These are phyloP conservation scores for Beauveria asiatica DNA, from an alignment of 2,329 filamentous ascomycete species.

Conservation along the genomic window DNA sequence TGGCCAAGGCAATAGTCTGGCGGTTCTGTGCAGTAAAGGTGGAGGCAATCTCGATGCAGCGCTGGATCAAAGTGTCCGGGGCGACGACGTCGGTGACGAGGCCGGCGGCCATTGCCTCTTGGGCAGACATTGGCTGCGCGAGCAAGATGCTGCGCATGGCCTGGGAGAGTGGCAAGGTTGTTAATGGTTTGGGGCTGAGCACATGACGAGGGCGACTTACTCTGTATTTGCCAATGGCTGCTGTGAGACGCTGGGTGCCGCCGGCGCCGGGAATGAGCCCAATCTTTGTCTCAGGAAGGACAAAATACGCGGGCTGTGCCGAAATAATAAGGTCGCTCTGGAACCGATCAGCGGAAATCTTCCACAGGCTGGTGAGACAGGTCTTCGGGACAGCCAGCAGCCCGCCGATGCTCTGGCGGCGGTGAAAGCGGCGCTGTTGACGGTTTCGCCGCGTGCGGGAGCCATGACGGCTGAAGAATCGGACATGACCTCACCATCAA, in stretches of 20 bases:
- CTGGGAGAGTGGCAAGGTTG: not conserved
- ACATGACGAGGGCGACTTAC: conserved; percentile 9
- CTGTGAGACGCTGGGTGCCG: conserved; percentile 19
- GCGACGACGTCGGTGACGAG: not conserved
- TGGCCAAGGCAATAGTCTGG: conserved; percentile 3
- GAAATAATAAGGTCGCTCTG: conserved; percentile 20
- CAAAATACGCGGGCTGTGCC: conserved; percentile 16
- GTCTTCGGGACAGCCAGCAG: no score
- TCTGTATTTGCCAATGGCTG: conserved; percentile 18
- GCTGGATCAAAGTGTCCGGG: not conserved
- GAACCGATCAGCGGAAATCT: not conserved
- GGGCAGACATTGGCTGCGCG: conserved; percentile 2
- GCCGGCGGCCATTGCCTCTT: not conserved
- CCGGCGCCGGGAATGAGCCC: conserved; percentile 20
- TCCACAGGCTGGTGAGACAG: not conserved
- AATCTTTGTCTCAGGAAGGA: conserved; percentile 20
- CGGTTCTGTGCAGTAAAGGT: not conserved
- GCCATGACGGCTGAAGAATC: not conserved
- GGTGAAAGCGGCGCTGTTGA: no score
- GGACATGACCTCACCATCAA: conserved; percentile 24
- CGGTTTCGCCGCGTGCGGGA: no score
- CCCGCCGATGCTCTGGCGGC: no score
- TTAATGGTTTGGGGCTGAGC: not conserved
- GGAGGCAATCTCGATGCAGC: not conserved
- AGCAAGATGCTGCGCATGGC: conserved; percentile 8